Base-by-base conservation (phyloP, 176 grass and related monocot species). In the Secale cereale region DNA sequence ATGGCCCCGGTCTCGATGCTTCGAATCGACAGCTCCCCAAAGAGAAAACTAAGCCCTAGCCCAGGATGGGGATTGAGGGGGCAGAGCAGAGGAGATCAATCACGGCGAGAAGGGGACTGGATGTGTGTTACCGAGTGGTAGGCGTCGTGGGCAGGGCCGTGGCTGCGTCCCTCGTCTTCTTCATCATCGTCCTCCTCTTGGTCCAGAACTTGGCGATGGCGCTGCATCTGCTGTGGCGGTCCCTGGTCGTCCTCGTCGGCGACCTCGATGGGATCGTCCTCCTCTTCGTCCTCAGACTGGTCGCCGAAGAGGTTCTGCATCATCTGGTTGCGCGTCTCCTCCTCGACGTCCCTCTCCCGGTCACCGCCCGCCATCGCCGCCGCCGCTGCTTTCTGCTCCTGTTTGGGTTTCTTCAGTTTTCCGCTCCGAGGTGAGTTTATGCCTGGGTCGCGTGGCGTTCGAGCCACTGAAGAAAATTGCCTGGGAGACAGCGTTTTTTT, bases 261-360 rank as follows among this genome's bases (percentile, higher is more conserved):
- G 80, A 91, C 79, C 85, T 93, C 94, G 54, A 90, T 57, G 63
- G 57, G 84, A 74, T 86, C 92, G 14, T 86, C 87, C 0, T 91
- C 94, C 30, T 90, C 93, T 78, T 97, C 95, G 31, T 98, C 95
- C 85, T 98, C 92, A 11, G 95, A 98, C 82, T 95, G 95, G 70
- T 98, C 92, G 11, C 95, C 95, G 75, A 98, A 98, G 76, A 98
- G 92, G 83, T 98, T 95, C 71, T 98, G 95, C 95, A 98, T 98
- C 92, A 98, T 98, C 91, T 95, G 82, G 86, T 88, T 94, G 74
- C 92, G 78, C 79, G 88, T 94, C 92, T 78, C 90, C 65, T 91
- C 92, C 71, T 90, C 92, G 65, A 88, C 80, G 26, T 94, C 92
- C 48, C 66, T 85, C 87, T 80, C 90, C 81, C 90, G 84, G 65